Evolutionary conservation across 192 early-diverging fungal genomes (phyloP).

Genomic region (Coemansia sp.): DNA sequence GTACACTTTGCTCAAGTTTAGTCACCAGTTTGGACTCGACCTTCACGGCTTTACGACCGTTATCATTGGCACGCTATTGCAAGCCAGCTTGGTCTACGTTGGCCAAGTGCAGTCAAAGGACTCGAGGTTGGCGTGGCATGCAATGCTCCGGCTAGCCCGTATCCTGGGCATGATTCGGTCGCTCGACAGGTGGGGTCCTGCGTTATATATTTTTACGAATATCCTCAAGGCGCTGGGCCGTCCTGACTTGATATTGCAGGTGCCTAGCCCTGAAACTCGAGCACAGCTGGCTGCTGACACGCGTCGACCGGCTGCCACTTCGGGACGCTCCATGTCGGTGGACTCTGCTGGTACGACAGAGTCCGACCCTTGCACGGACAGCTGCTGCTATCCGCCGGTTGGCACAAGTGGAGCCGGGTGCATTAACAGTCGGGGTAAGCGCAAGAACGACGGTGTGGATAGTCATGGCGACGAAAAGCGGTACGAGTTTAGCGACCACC

Average conservation of each 20-base stretch:
- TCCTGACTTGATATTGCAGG: constrained; percentile 40
- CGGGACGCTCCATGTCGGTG: constrained; percentile 26
- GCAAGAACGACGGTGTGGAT: constrained; percentile 32
- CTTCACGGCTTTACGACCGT: constrained; percentile 47
- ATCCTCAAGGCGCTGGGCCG: constrained; percentile 58
- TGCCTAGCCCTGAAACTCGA: constrained; percentile 46
- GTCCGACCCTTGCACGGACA: constrained; percentile 19
- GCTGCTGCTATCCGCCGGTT: constrained; percentile 17
- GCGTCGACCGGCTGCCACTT: constrained; percentile 16
- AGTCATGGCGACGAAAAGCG: constrained; percentile 53
- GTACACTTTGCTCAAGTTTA: constrained; percentile 54
- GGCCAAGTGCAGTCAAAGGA: constrained; percentile 51
- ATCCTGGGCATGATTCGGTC: constrained; percentile 55
- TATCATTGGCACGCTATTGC: constrained; percentile 48
- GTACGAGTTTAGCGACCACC: constrained; percentile 54
- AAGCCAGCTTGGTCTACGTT: constrained; percentile 50
- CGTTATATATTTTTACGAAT: constrained; percentile 57
- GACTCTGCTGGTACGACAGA: constrained; percentile 39
- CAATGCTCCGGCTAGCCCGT: constrained; percentile 55
- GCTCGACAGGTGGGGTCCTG: constrained; percentile 55
- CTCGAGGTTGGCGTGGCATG: constrained; percentile 41
- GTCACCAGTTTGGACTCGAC: constrained; percentile 51
- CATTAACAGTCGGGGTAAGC: constrained; percentile 29
- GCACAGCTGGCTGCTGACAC: constrained; percentile 36
- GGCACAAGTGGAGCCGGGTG: neutral